Conservation (phyloP, 2,329 filamentous ascomycete genomes). For the Scorias spongiosa region DNA sequence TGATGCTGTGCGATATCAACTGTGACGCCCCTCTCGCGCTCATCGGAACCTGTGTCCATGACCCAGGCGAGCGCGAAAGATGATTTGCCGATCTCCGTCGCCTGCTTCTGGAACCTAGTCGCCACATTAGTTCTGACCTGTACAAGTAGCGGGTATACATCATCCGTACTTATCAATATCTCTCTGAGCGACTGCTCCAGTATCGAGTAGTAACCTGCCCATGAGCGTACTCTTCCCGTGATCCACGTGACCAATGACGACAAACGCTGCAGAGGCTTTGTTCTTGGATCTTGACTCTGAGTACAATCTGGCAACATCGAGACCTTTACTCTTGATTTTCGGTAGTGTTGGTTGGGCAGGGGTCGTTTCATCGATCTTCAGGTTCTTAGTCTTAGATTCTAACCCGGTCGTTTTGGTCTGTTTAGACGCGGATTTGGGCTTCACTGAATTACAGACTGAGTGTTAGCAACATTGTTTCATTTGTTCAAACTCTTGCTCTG, state of each 20-base stretch:
- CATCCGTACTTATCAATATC: slow-evolving; percentile 66
- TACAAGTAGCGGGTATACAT: neutral
- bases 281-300: slow-evolving; percentile 9
- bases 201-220: slow-evolving; percentile 80
- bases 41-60: slow-evolving; percentile 79
- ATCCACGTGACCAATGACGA: slow-evolving; percentile 68
- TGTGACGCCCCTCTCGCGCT: slow-evolving; percentile 78
- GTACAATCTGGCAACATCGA: slow-evolving; percentile 47
- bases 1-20: slow-evolving; percentile 93
- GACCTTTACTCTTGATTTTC: slow-evolving; percentile 54
- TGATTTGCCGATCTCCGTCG: slow-evolving; percentile 79
- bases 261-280: slow-evolving; percentile 16
- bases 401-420: slow-evolving; percentile 2
- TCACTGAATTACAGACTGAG: neutral
- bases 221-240: slow-evolving; percentile 96
- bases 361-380: slow-evolving; percentile 12
- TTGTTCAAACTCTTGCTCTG: slow-evolving; percentile 18
- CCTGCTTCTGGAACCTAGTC: slow-evolving; percentile 45
- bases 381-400: slow-evolving; percentile 15
- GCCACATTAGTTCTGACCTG: slow-evolving; percentile 1
- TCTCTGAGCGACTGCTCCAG: slow-evolving; percentile 74
- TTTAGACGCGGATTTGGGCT: neutral
- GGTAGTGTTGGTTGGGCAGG: slow-evolving; percentile 7
- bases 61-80: slow-evolving; percentile 97
- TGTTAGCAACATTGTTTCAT: slow-evolving; percentile 4